A percentile compares a stretch with the other conserved stretches of the same genome.
Conservation (phyloP, 2,329 filamentous ascomycete genomes). For the Aspergillus sojae region DNA sequence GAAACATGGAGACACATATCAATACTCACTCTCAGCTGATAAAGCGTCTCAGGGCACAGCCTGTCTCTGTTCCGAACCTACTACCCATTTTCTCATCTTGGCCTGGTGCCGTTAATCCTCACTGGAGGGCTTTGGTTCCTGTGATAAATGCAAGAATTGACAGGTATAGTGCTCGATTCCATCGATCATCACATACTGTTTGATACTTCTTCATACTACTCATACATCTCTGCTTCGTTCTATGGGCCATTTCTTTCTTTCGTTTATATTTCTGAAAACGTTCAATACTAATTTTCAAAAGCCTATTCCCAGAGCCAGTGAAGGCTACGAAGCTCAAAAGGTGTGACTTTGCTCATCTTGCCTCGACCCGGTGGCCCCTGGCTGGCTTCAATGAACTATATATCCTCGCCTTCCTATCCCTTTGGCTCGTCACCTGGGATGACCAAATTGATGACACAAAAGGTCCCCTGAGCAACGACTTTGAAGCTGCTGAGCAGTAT, state of each 20-base stretch:
- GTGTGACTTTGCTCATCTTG: background rate
- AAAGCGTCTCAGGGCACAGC: background rate
- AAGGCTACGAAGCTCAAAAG: background rate
- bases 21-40: background rate
- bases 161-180: background rate
- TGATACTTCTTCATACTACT: background rate
- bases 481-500: background rate
- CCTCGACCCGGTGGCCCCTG: background rate
- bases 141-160: background rate
- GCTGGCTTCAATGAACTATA: conserved; percentile 1
- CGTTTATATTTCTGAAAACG: background rate
- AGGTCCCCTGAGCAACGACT: background rate
- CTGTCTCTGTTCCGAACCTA: background rate
- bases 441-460: background rate
- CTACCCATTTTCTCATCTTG: background rate
- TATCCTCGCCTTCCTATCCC: background rate
- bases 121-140: background rate
- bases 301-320: background rate
- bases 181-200: background rate
- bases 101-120: background rate
- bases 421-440: background rate
- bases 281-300: background rate
- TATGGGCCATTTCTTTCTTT: background rate
- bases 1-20: background rate
- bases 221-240: background rate